Evolutionary conservation across 495 filamentous ascomycete species (phyloP), one percentile per base, ranked within the genome.

Genomic region (Hypoxylon perforatum): DNA sequence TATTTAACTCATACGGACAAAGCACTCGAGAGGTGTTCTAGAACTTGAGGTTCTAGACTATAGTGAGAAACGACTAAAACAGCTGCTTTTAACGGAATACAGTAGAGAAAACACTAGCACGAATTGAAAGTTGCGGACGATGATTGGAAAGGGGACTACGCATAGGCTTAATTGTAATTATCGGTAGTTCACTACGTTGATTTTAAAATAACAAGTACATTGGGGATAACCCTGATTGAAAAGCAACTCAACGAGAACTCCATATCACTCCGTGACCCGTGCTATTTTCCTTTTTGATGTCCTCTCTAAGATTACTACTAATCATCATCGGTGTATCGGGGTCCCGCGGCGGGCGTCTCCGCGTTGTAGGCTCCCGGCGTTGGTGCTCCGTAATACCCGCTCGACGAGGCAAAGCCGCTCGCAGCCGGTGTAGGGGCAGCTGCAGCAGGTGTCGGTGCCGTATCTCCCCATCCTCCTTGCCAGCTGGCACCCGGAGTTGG

Each of bases 301-400:
- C 39, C 19, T 54, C 44, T 35, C 25, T 36, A 21, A 47, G n/a
- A 46, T 15, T 42, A 17, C 21, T 30, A 17, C 44, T 71, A 78
- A 53, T 84, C 82, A 51, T 85, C 82, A 46, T 86, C 82, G 6
- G 78, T 75, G 69, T 88, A 87, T 46, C 82, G 74, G 25, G 85
- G 85, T 45, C 82, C 87, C 9, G 89, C 88, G 10, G 90, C 92
- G 2, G 93, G 92, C 0, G 92, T 94, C 73, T 91, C 90, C 18
- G 90, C 86, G 33, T 85, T 87, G 70, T 91, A 92, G 2, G 86
- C 83, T 0, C 88, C 93, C 0, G 93, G 93, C 3, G 93, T 96
- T 2, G 91, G 91, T 2, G 91, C 91, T 56, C 88, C 86, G 60
- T 87, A 87, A 50, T 88, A 88, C 22, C 81, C 82, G 47, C 79